These are phyloP conservation scores for Didymella sp. DNA, from an alignment of 2,329 filamentous ascomycete species.

Conservation along the genomic window DNA sequence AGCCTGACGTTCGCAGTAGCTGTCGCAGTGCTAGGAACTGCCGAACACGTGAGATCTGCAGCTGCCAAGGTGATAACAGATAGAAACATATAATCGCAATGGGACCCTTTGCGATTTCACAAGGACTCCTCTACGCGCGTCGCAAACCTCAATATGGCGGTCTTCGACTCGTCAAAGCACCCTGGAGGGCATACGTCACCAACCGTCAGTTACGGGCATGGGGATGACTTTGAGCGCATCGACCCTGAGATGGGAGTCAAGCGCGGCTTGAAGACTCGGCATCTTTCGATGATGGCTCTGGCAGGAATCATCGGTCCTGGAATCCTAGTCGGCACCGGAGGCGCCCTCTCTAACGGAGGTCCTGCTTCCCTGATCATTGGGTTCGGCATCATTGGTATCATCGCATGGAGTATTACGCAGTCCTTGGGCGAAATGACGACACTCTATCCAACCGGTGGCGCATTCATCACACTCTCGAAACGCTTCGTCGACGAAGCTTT, in stretches of 20 bases:
- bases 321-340: slow-evolving; percentile 73
- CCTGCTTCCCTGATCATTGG: slow-evolving; percentile 76
- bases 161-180: slow-evolving; percentile 29
- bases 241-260: slow-evolving; percentile 71
- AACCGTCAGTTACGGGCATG: slow-evolving; percentile 26
- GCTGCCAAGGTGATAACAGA: slow-evolving; percentile 24
- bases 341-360: slow-evolving; percentile 71
- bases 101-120: background rate
- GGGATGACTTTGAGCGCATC: slow-evolving; percentile 46
- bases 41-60: slow-evolving; percentile 10
- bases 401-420: slow-evolving; percentile 73
- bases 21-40: slow-evolving; percentile 9
- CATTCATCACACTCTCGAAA: slow-evolving; percentile 73
- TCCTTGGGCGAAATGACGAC: slow-evolving; percentile 77
- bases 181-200: slow-evolving; percentile 26
- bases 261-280: slow-evolving; percentile 71
- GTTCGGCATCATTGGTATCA: slow-evolving; percentile 75
- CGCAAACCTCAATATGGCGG: slow-evolving; percentile 25
- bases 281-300: slow-evolving; percentile 65
- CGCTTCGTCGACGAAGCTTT: slow-evolving; percentile 57
- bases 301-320: slow-evolving; percentile 70
- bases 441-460: slow-evolving; percentile 73
- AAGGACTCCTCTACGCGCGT: background rate
- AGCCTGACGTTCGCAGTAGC: slow-evolving; percentile 8
- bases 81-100: slow-evolving; percentile 21